A percentile compares a stretch with the other conserved stretches of the same genome.
These are phyloP conservation scores for Pontederia crassipes DNA, from an alignment of 176 grass and related monocot genomes.

Conservation along the genomic window DNA sequence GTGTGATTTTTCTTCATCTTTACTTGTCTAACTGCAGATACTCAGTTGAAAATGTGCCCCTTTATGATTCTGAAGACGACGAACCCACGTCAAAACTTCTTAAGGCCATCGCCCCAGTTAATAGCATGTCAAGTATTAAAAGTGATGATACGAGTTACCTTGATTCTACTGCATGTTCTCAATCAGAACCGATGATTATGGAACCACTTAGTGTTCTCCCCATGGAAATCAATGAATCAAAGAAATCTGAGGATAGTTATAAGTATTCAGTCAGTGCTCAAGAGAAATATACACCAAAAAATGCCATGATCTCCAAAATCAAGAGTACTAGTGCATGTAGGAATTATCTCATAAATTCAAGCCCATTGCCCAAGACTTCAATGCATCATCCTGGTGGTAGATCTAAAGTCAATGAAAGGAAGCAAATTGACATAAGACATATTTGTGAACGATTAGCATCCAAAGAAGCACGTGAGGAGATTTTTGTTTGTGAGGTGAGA, in stretches of 20 bases:
- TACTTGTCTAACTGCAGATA: constrained; percentile 43
- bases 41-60: constrained; percentile 95
- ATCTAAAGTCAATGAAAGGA: constrained; percentile 42
- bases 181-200: constrained; percentile 27
- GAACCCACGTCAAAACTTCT: constrained; percentile 45
- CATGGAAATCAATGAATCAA: constrained; percentile 43
- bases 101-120: constrained; percentile 41
- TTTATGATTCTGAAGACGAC: constrained; percentile 97
- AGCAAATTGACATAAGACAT: constrained; percentile 41
- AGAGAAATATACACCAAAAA: constrained; percentile 31
- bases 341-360: constrained; percentile 30
- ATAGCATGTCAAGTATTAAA: constrained; percentile 7
- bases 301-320: constrained; percentile 25
- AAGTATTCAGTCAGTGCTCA: constrained; percentile 18
- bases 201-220: constrained; percentile 63
- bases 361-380: constrained; percentile 17
- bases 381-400: constrained; percentile 47
- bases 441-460: constrained; percentile 57
- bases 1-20: neutral
- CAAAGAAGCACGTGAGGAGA: constrained; percentile 58
- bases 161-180: constrained; percentile 14
- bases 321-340: constrained; percentile 32
- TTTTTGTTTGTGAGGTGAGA: constrained; percentile 66
- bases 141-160: constrained; percentile 14
- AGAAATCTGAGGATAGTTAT: constrained; percentile 25